phyloP scores from a whole-genome alignment of 192 early-diverging fungal genomes.

The Coemansia sp. region DNA sequence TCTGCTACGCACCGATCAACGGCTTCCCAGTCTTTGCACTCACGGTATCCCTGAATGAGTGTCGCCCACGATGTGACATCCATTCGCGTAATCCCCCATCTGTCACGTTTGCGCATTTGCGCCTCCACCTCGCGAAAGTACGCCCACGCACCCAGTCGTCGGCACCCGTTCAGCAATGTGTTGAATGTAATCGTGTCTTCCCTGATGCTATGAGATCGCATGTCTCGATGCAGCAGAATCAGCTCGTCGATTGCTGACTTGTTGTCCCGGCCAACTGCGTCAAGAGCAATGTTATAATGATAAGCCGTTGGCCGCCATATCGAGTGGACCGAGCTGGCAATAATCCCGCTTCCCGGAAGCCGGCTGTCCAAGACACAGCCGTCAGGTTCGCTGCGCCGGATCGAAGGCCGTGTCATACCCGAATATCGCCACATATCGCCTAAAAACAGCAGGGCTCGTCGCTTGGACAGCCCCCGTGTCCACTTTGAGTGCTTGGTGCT shows the following conservation, averaged over 20 bases:
- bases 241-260: slow-evolving; percentile 23
- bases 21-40: slow-evolving; percentile 34
- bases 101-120: slow-evolving; percentile 34
- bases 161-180: slow-evolving; percentile 46
- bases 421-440: slow-evolving; percentile 46
- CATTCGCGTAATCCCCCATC: slow-evolving; percentile 44
- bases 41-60: slow-evolving; percentile 36
- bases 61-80: slow-evolving; percentile 43
- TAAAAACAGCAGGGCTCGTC: slow-evolving; percentile 44
- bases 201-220: slow-evolving; percentile 27
- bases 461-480: slow-evolving; percentile 32
- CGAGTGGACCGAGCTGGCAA: slow-evolving; percentile 4
- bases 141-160: slow-evolving; percentile 29
- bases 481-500: slow-evolving; percentile 1
- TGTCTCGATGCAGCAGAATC: slow-evolving; percentile 23
- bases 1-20: slow-evolving; percentile 31
- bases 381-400: background rate
- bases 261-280: slow-evolving; percentile 34
- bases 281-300: slow-evolving; percentile 46
- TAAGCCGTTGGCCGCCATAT: slow-evolving; percentile 26
- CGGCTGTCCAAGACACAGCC: background rate
- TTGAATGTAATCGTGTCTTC: slow-evolving; percentile 49
- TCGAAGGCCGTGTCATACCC: slow-evolving; percentile 11
- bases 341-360: background rate
- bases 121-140: slow-evolving; percentile 26